A percentile compares a stretch with the other conserved stretches of the same genome.
Evolutionary conservation across 2,329 filamentous ascomycete species (phyloP).

Genomic region (Verticillium nonalfalfae): DNA sequence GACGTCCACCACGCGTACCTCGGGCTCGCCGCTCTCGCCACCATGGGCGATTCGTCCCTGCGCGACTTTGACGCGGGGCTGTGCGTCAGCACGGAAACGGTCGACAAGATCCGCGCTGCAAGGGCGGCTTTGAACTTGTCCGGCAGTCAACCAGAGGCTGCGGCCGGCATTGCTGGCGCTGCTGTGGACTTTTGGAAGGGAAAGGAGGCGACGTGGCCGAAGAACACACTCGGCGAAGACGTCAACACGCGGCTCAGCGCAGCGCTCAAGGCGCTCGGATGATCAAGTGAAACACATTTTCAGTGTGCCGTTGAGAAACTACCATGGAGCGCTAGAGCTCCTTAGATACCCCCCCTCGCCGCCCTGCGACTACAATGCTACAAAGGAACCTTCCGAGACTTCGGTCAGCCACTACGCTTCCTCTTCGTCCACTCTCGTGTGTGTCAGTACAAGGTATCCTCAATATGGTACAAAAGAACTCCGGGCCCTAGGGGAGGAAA

Average conservation of each 20-base stretch:
- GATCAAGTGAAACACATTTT: background rate
- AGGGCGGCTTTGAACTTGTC: slow-evolving; percentile 27
- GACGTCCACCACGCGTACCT: slow-evolving; percentile 88
- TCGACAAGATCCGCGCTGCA: slow-evolving; percentile 40
- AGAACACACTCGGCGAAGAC: background rate
- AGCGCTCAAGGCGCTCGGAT: background rate
- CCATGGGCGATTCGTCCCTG: slow-evolving; percentile 64
- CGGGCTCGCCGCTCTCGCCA: slow-evolving; percentile 72
- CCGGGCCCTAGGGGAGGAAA: background rate
- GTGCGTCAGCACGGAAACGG: slow-evolving; percentile 62
- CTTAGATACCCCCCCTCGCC: background rate
- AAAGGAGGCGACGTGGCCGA: background rate
- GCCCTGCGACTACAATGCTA: background rate
- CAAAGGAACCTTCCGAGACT: background rate
- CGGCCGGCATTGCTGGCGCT: background rate
- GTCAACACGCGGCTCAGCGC: background rate
- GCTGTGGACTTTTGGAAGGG: background rate
- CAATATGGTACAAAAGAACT: background rate
- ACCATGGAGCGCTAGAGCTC: background rate
- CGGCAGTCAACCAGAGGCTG: background rate
- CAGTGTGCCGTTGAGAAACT: background rate
- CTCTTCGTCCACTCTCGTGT: background rate
- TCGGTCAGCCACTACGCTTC: background rate
- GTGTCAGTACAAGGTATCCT: background rate
- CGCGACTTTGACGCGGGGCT: slow-evolving; percentile 68